A percentile compares a stretch with the other conserved stretches of the same genome.
Conservation (phyloP, 2,329 filamentous ascomycete genomes). For the Aspergillus glaucus region DNA sequence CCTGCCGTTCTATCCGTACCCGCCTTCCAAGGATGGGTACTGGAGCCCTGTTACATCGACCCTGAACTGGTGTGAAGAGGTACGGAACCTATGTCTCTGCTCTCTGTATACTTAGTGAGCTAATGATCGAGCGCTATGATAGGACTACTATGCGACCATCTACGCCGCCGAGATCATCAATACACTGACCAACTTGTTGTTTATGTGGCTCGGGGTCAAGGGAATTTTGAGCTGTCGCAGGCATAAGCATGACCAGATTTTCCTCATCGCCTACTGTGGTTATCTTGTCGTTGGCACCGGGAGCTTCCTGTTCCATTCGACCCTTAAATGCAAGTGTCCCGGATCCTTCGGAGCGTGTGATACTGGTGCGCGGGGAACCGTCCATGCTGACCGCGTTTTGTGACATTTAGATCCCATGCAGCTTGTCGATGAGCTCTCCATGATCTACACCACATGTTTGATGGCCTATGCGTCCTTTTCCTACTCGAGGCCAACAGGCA, state of each 20-base stretch:
- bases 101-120: background rate
- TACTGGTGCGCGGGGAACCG: background rate
- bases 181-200: constrained; percentile 74
- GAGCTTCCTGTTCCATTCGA: constrained; percentile 59
- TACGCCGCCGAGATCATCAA: constrained; percentile 75
- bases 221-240: constrained; percentile 67
- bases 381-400: constrained; percentile 14
- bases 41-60: constrained; percentile 68
- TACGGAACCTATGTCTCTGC: constrained; percentile 24
- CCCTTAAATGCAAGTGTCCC: constrained; percentile 51
- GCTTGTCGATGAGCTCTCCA: constrained; percentile 62
- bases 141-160: constrained; percentile 70
- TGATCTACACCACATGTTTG: constrained; percentile 66
- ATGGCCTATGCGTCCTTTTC: constrained; percentile 71
- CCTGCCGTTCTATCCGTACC: constrained; percentile 34
- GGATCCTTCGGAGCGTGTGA: background rate
- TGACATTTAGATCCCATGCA: constrained; percentile 57
- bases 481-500: constrained; percentile 52
- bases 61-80: constrained; percentile 76
- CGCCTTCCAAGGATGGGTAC: constrained; percentile 49
- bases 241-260: constrained; percentile 69
- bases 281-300: constrained; percentile 57
- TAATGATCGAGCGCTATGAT: constrained; percentile 8
- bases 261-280: constrained; percentile 60
- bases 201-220: constrained; percentile 69